Evolutionary conservation across 2,329 filamentous ascomycete species (phyloP).

Genomic region (Phyllachora maydis): DNA sequence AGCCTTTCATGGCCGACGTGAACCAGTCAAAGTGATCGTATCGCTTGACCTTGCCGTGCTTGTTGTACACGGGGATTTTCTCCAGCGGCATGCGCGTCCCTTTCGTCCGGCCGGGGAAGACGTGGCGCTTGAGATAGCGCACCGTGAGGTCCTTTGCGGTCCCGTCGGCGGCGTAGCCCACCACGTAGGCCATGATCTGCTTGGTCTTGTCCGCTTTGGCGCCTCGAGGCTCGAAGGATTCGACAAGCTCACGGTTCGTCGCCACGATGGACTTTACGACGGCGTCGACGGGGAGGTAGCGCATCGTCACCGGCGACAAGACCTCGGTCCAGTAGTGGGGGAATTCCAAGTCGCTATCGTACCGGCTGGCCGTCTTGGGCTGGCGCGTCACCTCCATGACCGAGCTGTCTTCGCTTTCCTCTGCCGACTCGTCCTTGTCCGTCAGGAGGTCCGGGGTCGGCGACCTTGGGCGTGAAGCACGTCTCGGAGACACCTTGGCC

Average conservation of each 20-base stretch:
- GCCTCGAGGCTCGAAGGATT: conserved; percentile 66
- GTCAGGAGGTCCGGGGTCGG: no score
- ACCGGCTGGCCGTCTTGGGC: conserved; percentile 26
- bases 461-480: conserved; percentile 2
- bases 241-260: conserved; percentile 49
- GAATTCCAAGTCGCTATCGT: conserved; percentile 59
- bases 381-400: conserved; percentile 31
- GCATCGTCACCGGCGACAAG: conserved; percentile 61
- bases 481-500: conserved; percentile 2
- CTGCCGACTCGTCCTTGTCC: no score
- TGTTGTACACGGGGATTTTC: conserved; percentile 63
- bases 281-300: conserved; percentile 60
- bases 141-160: conserved; percentile 91
- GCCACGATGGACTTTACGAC: conserved; percentile 49
- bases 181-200: conserved; percentile 76
- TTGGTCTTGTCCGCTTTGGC: conserved; percentile 66
- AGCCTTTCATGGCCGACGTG: conserved; percentile 55
- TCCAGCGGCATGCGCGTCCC: conserved; percentile 59
- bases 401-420: conserved; percentile 36
- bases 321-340: conserved; percentile 91
- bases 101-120: conserved; percentile 78
- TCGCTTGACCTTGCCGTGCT: conserved; percentile 53
- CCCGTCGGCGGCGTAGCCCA: conserved; percentile 66
- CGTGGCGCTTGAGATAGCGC: conserved; percentile 64
- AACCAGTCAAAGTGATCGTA: conserved; percentile 83